A percentile compares a stretch with the other conserved stretches of the same genome.
Evolutionary conservation across 257 asterid genomes (phyloP).

Genomic region (Ocimum tenuiflorum): DNA sequence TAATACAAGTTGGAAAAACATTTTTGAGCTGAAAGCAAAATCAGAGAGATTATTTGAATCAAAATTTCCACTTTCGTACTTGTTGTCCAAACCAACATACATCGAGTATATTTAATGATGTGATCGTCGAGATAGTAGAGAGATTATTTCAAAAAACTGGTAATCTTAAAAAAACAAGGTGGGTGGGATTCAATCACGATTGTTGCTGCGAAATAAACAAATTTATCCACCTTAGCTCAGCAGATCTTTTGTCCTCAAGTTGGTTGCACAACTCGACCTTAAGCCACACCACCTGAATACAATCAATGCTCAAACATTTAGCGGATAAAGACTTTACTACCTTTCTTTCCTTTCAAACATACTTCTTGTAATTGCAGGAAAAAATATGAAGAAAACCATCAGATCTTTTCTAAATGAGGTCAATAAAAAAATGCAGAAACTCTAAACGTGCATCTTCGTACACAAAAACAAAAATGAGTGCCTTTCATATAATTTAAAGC

Average conservation of each 20-base stretch:
- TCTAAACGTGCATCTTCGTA: background rate
- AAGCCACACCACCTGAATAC: slow-evolving; percentile 46
- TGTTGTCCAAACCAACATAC: too few species aligned
- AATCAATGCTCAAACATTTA: background rate
- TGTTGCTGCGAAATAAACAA: background rate
- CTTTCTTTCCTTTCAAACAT: background rate
- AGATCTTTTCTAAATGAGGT: background rate
- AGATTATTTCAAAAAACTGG: too few species aligned
- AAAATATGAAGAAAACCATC: background rate
- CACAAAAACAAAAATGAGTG: too few species aligned
- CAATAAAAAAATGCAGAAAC: background rate
- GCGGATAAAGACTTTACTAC: background rate
- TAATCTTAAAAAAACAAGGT: too few species aligned
- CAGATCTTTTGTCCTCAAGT: slow-evolving; percentile 76
- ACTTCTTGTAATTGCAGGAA: background rate
- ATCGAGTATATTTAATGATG: too few species aligned
- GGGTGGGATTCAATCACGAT: too few species aligned
- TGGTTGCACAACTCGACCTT: slow-evolving; percentile 76
- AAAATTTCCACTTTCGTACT: too few species aligned
- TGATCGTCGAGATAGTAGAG: too few species aligned
- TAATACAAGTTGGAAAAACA: too few species aligned
- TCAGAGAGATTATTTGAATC: too few species aligned
- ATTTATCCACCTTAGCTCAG: slow-evolving; percentile 56
- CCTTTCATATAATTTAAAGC: too few species aligned
- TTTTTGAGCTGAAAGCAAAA: too few species aligned